Base-by-base conservation (phyloP, 768 basidiomycete genomes). In the Krasilnikovozyma curviuscula region DNA sequence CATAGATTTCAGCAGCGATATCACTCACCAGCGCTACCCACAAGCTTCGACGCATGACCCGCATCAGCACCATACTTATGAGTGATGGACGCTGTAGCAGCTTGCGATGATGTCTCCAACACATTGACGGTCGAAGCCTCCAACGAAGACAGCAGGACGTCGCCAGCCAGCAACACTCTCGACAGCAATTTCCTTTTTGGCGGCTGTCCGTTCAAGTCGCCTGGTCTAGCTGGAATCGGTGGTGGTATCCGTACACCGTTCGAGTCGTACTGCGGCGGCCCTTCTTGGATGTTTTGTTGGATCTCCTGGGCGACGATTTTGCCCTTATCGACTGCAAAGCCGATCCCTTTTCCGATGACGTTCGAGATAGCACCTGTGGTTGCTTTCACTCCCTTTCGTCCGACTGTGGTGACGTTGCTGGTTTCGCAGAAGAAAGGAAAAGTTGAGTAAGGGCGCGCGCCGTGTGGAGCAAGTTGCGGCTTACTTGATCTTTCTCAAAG, bases 41-140 rank as follows among this genome's bases (percentile, higher is more conserved):
- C 32, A 18, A 34, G 16, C 3, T 13, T 37, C 2, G 45, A 40
- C 14, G 50, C 50, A 29, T 47, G n/a, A 3, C 50, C 50, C 6
- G 50, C 50, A 29, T 52, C 45, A 8, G 33, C 34, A 5, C 50
- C 50, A n/a, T 47, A 52, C 40, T 52, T 52, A 35, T 52, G 50
- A 1, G 25, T 31, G 40, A 52, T 52, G 13, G 14, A 18, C 12
- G 12, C 23, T 7, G 40, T 42, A 8, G 50, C 16, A 23, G 21
- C 31, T 3, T 18, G 12, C 32, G 40, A 14, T 6, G 33, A 19
- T 16, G 40, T 30, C 1, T 13, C 40, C 3, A 52, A 0, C 1
- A 52, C 27, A 19, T 31, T 31, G 7, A 21, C 30, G 14, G 45
- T 24, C 8, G 39, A 32, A n/a, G 40, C 31, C 25, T 47, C 50